Base-by-base conservation (phyloP, 2,329 filamentous ascomycete genomes). In the Elsinoe batatas region DNA sequence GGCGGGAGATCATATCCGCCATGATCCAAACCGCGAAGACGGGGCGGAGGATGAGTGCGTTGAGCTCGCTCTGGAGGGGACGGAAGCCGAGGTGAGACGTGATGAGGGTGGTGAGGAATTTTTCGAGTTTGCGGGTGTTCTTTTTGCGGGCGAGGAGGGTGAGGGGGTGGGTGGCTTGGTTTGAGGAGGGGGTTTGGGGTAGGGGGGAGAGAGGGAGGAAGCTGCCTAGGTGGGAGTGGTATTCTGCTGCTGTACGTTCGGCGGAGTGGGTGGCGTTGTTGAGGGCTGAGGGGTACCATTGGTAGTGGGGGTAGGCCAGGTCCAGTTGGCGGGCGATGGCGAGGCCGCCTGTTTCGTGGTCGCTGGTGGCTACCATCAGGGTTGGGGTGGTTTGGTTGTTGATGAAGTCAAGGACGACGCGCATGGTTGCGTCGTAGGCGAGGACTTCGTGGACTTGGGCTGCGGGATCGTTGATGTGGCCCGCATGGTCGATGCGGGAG, bases 331-430 rank as follows among this genome's bases (percentile, higher is more conserved):
- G 79, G 22, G 91, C 91, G 15, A 85, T 82, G 2, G 89, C 79
- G 2, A 98, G 77, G 42, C 93, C 93, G 26, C 93, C 93, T 0
- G 93, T 98, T 69, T 98, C 93, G 68, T 98, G 93, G 71, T 98
- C 93, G 57, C 88, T 95, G 2, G 93, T 98, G 58, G 83, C 83
- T 40, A 98, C 86, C 63, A 98, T 79, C 8, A 96, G 79, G 22
- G 86, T 88, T 26, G 91, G 83, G 0, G 82, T 83, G 46, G 83
- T 73, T 63, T 83, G 87, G 32, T 83, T 72, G 46, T 89, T 79
- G 57, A 98, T 77, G 67, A 96, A 98, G 57, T 95, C 85, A 11
- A 95, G 71, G 0, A 95, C 91, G 5, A 81, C 79, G 63, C 84
- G 76, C 71, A 98, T 94, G 1, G 93, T 79, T 69, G 80, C 83